Base-by-base conservation (phyloP, 2,329 filamentous ascomycete species). In the Leptodontidium sp. region DNA sequence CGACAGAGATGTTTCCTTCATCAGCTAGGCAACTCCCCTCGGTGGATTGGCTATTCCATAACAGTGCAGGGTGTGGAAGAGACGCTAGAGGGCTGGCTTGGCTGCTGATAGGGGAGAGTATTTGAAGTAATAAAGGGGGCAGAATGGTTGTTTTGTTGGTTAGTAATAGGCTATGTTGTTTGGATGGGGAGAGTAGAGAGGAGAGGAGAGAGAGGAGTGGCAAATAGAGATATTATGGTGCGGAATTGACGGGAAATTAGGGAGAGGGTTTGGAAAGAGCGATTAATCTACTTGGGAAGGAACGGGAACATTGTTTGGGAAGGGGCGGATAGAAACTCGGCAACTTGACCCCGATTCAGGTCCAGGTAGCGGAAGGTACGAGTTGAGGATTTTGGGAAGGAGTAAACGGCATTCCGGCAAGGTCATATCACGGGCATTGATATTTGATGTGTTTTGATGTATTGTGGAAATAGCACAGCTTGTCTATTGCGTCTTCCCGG, bases 31-130 rank as follows among this genome's bases (percentile, higher is more conserved):
- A 11, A 53, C 50, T 53, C 26, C 26, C 50, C 4, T 8, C 26
- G 50, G 50, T 53, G 26, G 50, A 53, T 35, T 29, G 50, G 50
- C 15, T 47, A 14, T 47, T 47, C 43, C 43, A 47, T 47, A 47
- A 47, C 26, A 12, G 12, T 53, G 50, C 26, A 53, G 50, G 26
- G 29, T 15, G 50, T 32, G 17, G 50, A 29, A 52, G 49, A 52
- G 49, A 52, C 50, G 26, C 11, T 32, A 26, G 26, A 53, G 15
- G 50, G 26, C 50, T 53, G 50, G 50, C 29, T 11, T 32, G 26
- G 50, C 50, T 53, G 50, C 50, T 53, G 50, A 53, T 26, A 53
- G 26, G 50, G 26, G 50, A 35, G 12, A 53, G 17, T 12, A 17
- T 26, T 53, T 12, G 9, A 32, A 26, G 14, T n/a, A 24, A 8